Conservation (phyloP, 768 basidiomycete species). For the Suillus bovinus region DNA sequence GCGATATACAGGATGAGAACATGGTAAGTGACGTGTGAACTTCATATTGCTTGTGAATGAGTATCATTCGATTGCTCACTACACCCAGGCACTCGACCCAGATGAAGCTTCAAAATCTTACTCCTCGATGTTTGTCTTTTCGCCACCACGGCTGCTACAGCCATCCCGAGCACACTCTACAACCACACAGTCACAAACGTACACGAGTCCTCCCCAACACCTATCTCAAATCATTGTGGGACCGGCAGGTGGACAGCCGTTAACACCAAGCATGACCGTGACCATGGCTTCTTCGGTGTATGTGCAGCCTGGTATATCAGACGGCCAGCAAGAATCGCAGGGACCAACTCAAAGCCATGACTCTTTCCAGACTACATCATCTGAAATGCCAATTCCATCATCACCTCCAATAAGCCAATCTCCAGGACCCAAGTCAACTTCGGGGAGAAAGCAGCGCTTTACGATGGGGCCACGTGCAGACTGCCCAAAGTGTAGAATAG, state of each 20-base stretch:
- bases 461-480: constrained; percentile 74
- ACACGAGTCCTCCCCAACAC: constrained; percentile 1
- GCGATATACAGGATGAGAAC: constrained; percentile 35
- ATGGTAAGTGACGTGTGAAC: constrained; percentile 42
- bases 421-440: constrained; percentile 7
- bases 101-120: background rate
- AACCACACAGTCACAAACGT: constrained; percentile 23
- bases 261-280: background rate
- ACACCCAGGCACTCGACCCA: constrained; percentile 6
- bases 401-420: background rate
- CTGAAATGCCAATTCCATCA: background rate
- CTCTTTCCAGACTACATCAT: background rate
- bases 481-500: constrained; percentile 63
- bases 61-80: background rate
- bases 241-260: background rate
- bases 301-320: constrained; percentile 27
- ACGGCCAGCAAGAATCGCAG: constrained; percentile 19
- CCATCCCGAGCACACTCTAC: constrained; percentile 18
- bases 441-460: constrained; percentile 46
- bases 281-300: constrained; percentile 30
- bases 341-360: background rate
- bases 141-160: constrained; percentile 10
- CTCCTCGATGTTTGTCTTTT: background rate
- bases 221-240: background rate
- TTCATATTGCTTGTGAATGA: background rate